Conservation (phyloP, 495 filamentous ascomycete genomes). For the Sordaria brevicollis region DNA sequence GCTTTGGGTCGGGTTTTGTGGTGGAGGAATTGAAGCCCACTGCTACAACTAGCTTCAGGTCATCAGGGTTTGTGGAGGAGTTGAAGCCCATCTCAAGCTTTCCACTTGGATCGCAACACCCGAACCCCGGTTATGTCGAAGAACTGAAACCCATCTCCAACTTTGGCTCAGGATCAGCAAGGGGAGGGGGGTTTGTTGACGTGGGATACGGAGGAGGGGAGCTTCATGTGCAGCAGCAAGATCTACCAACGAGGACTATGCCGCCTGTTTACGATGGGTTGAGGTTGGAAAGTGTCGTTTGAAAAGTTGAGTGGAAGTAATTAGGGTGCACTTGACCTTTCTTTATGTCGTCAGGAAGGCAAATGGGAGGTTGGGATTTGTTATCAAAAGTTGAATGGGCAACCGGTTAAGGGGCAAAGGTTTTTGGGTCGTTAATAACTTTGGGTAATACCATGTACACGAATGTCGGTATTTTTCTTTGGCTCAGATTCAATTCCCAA, state of each 20-base stretch:
- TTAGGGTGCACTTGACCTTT: background rate
- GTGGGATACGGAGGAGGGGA: background rate
- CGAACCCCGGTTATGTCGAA: background rate
- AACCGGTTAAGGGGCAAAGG: background rate
- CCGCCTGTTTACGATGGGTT: background rate
- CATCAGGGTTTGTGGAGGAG: background rate
- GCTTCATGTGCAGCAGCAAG: too few species aligned
- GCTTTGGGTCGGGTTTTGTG: too few species aligned
- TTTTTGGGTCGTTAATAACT: background rate
- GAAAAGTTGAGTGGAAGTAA: background rate
- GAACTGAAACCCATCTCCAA: background rate
- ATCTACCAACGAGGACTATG: background rate
- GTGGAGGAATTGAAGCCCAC: too few species aligned
- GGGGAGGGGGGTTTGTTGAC: background rate
- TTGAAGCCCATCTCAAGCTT: background rate
- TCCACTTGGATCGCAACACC: too few species aligned
- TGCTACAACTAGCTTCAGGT: background rate
- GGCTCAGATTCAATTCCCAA: background rate
- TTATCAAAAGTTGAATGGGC: background rate
- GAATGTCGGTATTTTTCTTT: background rate
- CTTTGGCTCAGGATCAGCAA: background rate
- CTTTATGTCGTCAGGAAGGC: background rate
- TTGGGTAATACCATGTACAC: background rate
- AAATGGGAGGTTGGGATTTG: background rate
- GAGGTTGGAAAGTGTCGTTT: background rate